Base-by-base conservation (phyloP, 352 stramenopile genomes). In the Phytophthora citrophthora region DNA sequence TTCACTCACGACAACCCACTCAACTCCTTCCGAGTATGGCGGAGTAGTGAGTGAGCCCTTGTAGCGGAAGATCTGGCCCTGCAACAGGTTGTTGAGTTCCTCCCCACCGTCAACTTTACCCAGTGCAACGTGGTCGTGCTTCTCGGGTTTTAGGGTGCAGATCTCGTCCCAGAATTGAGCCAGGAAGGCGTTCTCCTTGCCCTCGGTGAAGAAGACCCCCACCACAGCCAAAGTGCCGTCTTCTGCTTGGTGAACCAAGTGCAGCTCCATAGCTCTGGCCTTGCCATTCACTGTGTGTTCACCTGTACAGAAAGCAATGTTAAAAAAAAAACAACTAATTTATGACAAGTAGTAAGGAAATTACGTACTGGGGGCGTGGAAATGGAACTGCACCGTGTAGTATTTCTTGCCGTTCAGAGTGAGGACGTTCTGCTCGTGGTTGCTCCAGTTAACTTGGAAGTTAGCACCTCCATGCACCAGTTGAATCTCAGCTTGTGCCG, bases 201-300 rank as follows among this genome's bases (percentile, higher is more conserved):
- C 81, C 44, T 80, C 64, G 0, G 53, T 36, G 63, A 93, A 89
- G 63, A 90, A 88, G 5, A 93, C 44, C 3, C 62, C 84, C 16
- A 93, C 73, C 0, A 93, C 81, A 0, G 81, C 78, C 18, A 90
- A 60, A 4, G 51, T 54, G 4, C 77, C 78, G 65, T 91, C 78
- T 5, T 77, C 70, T 9, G 81, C 67, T 36, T 87, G 70, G 55
- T 93, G 79, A 41, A 93, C 81, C 41, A 93, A 52, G 56, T 93
- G 84, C 46, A 93, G 66, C 61, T 89, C 81, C 72, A 93, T 86
- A 27, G 56, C 75, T 24, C 76, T 59, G 9, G 62, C 64, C 20
- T 88, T 54, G 20, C 79, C 81, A 24, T 90, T 69, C 46, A 93
- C 44, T 16, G 79, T 93, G 74, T 93, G 84, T 55, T 93, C 84